Base-by-base conservation (phyloP, 23 red algal genomes). In the Gracilaria vermiculophylla region DNA sequence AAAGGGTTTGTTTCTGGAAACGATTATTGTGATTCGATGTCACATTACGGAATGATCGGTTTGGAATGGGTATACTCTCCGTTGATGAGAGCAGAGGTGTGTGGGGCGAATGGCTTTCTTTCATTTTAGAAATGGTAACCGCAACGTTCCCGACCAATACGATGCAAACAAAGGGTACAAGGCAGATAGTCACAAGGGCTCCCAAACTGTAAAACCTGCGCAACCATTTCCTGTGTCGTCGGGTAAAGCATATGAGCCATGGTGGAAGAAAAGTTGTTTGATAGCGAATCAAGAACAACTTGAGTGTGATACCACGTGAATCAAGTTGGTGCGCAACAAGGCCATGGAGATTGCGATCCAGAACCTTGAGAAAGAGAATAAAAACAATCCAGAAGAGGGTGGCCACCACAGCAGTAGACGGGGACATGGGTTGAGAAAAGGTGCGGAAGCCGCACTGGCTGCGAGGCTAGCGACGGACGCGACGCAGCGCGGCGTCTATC, bases 281-380 rank as follows among this genome's bases (percentile, higher is more conserved):
- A 5, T 9, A 39, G 42, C 67, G 67, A 28, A 73, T 15, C 67
- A 12, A 47, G 37, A 73, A 73, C 39, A 73, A 24, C 37, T 48
- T 47, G 39, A 73, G 67, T 20, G 67, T 73, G 67, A 73, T 29
- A 32, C 67, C 17, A 37, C 67, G 67, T 40, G 67, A 33, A 32
- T 12, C 6, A 6, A 73, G 40, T 32, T 28, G 28, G 67, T 9
- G 39, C 17, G 64, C 34, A 1, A 73, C 0, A 8, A 32, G 17
- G 67, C 67, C 67, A 1, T 5, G 14, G 2, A 47, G 39, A 2
- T 4, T 28, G 11, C 3, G 14, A 32, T 73, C 67, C 12, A 47
- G 32, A 3, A 48, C 20, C 67, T 73, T 73, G 37, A 73, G 37
- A 3, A 24, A 28, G 39, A 15, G 37, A 19, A 73, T 47, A 19